These are phyloP conservation scores for Boletus mariae DNA, from an alignment of 1,284 basidiomycete genomes.

Conservation along the genomic window DNA sequence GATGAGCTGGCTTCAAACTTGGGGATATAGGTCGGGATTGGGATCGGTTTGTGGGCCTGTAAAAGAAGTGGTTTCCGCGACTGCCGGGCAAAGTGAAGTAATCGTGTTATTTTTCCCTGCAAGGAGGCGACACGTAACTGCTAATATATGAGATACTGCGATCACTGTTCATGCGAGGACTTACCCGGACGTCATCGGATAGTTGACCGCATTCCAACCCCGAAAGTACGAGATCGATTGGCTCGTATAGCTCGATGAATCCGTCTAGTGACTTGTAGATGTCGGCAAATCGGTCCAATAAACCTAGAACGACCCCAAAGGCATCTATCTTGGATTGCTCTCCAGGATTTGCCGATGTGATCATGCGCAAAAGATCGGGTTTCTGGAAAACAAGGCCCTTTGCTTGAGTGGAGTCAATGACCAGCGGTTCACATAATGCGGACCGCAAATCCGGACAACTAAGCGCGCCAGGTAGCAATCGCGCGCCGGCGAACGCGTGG, in stretches of 20 bases:
- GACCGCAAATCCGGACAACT: conserved; percentile 71
- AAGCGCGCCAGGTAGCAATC: conserved; percentile 60
- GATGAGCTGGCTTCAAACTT: conserved; percentile 89
- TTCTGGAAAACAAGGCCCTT: conserved; percentile 39
- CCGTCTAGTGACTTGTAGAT: conserved; percentile 76
- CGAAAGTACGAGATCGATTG: conserved; percentile 59
- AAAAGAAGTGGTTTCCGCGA: conserved; percentile 78
- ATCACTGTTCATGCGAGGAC: not conserved
- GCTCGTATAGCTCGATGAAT: conserved; percentile 81
- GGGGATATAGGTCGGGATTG: conserved; percentile 90
- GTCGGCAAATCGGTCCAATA: conserved; percentile 67
- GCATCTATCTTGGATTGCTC: conserved; percentile 70
- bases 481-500: conserved; percentile 45
- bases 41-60: conserved; percentile 95
- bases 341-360: conserved; percentile 35
- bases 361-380: conserved; percentile 46
- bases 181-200: conserved; percentile 55
- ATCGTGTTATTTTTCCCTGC: conserved; percentile 48
- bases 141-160: conserved; percentile 6
- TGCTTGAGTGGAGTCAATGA: conserved; percentile 41
- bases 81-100: conserved; percentile 72
- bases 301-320: conserved; percentile 56
- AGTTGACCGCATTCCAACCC: conserved; percentile 50
- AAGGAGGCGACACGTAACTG: conserved; percentile 46
- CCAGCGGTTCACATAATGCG: conserved; percentile 40